Conservation (phyloP, 805 yeast species). For the Starmerella riodocensis region DNA sequence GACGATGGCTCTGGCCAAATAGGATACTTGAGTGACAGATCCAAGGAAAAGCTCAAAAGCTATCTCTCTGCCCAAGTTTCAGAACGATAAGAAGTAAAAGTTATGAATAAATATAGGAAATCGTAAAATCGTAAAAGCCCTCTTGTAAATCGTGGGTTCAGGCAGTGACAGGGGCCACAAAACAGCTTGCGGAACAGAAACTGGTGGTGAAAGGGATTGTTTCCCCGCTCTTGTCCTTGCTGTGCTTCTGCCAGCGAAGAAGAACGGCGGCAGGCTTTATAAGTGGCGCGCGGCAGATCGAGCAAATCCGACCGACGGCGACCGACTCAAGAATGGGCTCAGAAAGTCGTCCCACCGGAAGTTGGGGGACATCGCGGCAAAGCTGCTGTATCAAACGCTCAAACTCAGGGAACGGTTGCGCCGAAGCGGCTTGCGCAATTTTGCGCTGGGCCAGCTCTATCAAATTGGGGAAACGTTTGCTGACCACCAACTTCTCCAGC, state of each 20-base stretch:
- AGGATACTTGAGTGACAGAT: no score
- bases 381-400: not conserved
- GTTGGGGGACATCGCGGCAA: not conserved
- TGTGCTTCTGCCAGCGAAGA: constrained; percentile 9
- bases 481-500: not conserved
- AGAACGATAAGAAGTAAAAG: no score
- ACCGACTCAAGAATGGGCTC: constrained; percentile 4
- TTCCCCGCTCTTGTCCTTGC: constrained; percentile 9
- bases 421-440: constrained; percentile 4
- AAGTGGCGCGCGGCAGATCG: constrained; percentile 6
- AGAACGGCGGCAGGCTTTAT: constrained; percentile 1
- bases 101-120: no score
- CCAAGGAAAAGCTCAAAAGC: no score
- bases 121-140: not conserved
- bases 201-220: constrained; percentile 9
- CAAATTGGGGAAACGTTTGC: constrained; percentile 8
- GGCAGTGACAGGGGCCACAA: no score
- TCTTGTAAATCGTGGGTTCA: not conserved
- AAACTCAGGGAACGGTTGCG: not conserved
- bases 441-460: constrained; percentile 12
- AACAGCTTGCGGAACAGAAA: constrained; percentile 8
- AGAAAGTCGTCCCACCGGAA: not conserved
- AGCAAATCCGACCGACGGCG: constrained; percentile 9
- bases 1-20: no score
- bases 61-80: no score